These are phyloP conservation scores for Tuber brumale DNA, from an alignment of 495 filamentous ascomycete species.

Conservation along the genomic window DNA sequence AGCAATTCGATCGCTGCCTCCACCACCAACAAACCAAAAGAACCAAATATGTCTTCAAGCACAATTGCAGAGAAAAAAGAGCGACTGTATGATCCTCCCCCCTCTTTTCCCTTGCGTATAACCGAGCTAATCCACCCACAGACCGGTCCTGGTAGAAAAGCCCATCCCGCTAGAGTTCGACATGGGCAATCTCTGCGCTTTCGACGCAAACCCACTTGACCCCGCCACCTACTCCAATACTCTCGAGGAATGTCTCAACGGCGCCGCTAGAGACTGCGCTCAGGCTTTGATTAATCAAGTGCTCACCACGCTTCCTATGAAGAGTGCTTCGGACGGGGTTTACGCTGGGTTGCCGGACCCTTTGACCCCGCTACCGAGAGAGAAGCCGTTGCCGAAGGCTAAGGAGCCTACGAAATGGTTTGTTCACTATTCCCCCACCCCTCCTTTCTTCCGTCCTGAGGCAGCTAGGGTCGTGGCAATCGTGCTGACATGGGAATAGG, in stretches of 20 bases:
- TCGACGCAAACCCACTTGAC: constrained; percentile 73
- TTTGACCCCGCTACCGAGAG: constrained; percentile 66
- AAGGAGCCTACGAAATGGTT: constrained; percentile 82
- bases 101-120: neutral
- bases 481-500: constrained; percentile 30
- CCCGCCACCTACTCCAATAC: constrained; percentile 43
- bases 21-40: neutral
- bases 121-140: neutral
- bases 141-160: constrained; percentile 53
- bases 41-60: neutral
- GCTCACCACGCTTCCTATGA: constrained; percentile 73
- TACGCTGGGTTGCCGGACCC: constrained; percentile 66
- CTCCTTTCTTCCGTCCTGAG: neutral
- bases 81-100: constrained; percentile 19
- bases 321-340: constrained; percentile 59
- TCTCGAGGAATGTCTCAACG: constrained; percentile 55
- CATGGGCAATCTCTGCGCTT: constrained; percentile 73
- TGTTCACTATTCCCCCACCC: constrained; percentile 2
- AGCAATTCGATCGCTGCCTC: neutral
- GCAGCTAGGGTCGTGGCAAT: neutral
- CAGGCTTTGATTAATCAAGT: constrained; percentile 87
- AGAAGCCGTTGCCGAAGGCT: constrained; percentile 75
- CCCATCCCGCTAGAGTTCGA: constrained; percentile 89
- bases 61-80: constrained; percentile 22
- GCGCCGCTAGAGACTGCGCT: constrained; percentile 72